Evolutionary conservation across 805 yeast species (phyloP), one percentile per base, ranked within the genome.

Genomic region (Barnettozyma salicaria): DNA sequence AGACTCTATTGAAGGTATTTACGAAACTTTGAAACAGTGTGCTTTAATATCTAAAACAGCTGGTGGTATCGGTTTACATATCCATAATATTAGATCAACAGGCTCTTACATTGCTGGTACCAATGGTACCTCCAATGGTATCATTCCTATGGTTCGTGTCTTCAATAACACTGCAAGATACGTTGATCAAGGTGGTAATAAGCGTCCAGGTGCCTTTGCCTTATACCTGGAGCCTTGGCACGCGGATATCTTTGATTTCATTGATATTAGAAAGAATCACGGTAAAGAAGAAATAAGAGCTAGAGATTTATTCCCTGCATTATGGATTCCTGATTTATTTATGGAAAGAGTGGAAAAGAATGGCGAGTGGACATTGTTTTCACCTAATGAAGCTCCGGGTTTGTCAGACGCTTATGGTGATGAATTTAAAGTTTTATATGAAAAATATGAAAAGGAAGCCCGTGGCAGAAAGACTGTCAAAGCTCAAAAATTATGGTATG

Each of bases 111-210:
- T 90, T 48, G 81, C 95, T 19, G 94, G 96, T 39, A 80, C 97
- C 7, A 86, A 86, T 57, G 98, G 97, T 37, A 77, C 84, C 9
- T 87, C 97, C 2, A 86, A 80, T 50, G 98, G 98, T 26, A 64
- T 90, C 33, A 80, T 89, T 28, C 98, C 98, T n/a, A 88, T 90
- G 97, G 67, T 90, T 19, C 77, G 95, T 50, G 97, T 90, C 8
- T 90, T 80, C 67, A 90, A 90, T 67, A 83, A 87, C 63, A 88
- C 97, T 19, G 97, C 98, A 14, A 76, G 96, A 50, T 90, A 89
- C 55, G 97, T 90, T 28, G 97, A 90, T 54, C 98, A 90, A 69
- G 98, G 98, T 45, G 97, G 97, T 39, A 90, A 90, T 65, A 89
- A 89, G 63, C 72, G 98, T 54, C 98, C 98, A 0, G 97, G 97